A percentile compares a stretch with the other conserved stretches of the same genome.
These are phyloP conservation scores for Rhinocladiella mackenziei DNA, from an alignment of 2,329 filamentous ascomycete species.

Conservation along the genomic window DNA sequence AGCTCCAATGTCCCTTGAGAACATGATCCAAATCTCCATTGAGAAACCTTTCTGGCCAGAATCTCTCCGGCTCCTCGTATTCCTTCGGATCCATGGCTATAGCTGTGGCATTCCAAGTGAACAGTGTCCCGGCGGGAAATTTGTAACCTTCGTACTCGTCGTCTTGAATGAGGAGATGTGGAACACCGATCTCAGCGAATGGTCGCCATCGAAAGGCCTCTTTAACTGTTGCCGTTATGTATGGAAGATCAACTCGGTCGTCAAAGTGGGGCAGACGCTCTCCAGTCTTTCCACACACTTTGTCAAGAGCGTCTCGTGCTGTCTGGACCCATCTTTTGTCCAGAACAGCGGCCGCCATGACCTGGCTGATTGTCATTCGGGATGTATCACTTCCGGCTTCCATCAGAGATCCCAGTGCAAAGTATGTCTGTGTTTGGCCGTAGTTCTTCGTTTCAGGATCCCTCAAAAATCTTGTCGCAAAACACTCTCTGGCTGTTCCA, in stretches of 20 bases:
- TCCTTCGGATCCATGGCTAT: constrained; percentile 41
- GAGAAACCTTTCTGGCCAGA: constrained; percentile 23
- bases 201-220: constrained; percentile 38
- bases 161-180: constrained; percentile 27
- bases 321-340: constrained; percentile 44
- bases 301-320: constrained; percentile 44
- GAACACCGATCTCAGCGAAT: constrained; percentile 40
- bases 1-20: constrained; percentile 32
- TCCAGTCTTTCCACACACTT: constrained; percentile 34
- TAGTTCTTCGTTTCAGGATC: constrained; percentile 33
- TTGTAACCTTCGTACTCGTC: constrained; percentile 43
- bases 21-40: constrained; percentile 29
- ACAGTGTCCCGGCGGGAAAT: constrained; percentile 48
- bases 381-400: constrained; percentile 52
- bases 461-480: constrained; percentile 35
- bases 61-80: constrained; percentile 26
- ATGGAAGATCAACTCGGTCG: constrained; percentile 33
- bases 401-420: constrained; percentile 38
- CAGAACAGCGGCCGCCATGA: constrained; percentile 48
- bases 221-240: constrained; percentile 34
- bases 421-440: constrained; percentile 41
- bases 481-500: constrained; percentile 36
- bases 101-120: constrained; percentile 45
- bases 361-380: constrained; percentile 45
- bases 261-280: constrained; percentile 34